Evolutionary conservation across 352 stramenopile species (phyloP), one percentile per base, ranked within the genome.

Genomic region (Phytophthora sp.): DNA sequence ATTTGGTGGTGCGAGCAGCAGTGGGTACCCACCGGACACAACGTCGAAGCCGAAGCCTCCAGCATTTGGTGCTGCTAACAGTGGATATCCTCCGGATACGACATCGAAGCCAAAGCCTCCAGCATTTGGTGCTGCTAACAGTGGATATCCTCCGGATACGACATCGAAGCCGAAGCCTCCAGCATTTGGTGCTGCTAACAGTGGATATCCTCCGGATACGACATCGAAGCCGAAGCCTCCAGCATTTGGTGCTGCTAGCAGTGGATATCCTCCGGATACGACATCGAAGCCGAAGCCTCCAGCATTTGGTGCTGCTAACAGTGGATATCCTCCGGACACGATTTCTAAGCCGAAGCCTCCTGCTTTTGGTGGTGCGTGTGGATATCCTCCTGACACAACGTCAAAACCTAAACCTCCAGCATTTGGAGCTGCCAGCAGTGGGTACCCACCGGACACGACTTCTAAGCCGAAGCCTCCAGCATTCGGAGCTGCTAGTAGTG

Each of bases 391-490:
- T 21, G 55, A 64, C 21, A 64, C 45, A 15, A 64, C 45, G 15
- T 57, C 55, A 15, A 57, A 52, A 21, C 55, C 55, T 0, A 64
- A 64, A 11, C 55, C 35, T 30, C 55, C 45, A n/a, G 23, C 27
- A 0, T 58, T 65, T 53, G 45, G 56, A 26, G 27, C 38, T 32
- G 38, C 42, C 8, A 45, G 28, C 8, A 60, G 64, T 39, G 57
- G 34, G 0, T 86, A 82, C 18, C 70, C 72, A 13, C 70, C 76
- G 2, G 72, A 80, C 20, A 75, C 69, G 11, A 60, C 65, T 2
- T 31, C 48, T 15, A 69, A 69, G 31, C 64, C 64, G 1, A 72
- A 69, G 24, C 60, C 62, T 31, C 72, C 55, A 56, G 23, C 42
- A 0, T 66, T 67, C 27, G 59, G 41, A 15, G 30, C 44, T 17